Evolutionary conservation across 129 eudicot genomes (phyloP).

Genomic region (Scalesia atractyloides): DNA sequence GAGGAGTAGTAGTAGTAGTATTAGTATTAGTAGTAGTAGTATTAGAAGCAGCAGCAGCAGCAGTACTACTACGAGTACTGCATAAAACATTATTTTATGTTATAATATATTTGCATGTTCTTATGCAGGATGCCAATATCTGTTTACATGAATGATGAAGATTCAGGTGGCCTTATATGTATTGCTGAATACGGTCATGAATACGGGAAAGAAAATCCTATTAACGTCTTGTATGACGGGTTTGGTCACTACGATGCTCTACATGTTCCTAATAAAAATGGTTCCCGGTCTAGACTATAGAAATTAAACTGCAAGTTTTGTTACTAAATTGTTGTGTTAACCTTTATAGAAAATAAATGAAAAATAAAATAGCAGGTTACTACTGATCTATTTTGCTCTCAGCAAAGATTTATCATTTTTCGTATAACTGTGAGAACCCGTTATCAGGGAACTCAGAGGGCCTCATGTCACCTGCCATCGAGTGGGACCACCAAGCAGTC

Average conservation of each 20-base stretch:
- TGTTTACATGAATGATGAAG: constrained; percentile 79
- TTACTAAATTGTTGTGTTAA: constrained; percentile 11
- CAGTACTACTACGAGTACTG: neutral
- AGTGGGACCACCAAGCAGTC: too few species aligned
- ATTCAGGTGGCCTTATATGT: constrained; percentile 79
- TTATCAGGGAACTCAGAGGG: too few species aligned
- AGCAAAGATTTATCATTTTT: too few species aligned
- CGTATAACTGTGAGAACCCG: too few species aligned
- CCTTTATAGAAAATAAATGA: constrained; percentile 18
- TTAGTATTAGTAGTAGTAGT: too few species aligned
- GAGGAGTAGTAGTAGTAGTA: too few species aligned
- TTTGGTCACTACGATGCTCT: constrained; percentile 95
- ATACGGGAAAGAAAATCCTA: constrained; percentile 76
- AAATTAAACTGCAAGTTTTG: neutral
- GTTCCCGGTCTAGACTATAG: constrained; percentile 63
- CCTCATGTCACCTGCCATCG: too few species aligned
- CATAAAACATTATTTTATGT: neutral
- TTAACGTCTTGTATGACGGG: constrained; percentile 78
- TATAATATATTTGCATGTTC: neutral
- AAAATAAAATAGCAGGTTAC: constrained; percentile 4
- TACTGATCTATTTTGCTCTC: too few species aligned
- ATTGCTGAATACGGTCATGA: constrained; percentile 97
- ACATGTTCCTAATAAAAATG: constrained; percentile 53
- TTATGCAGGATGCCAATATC: constrained; percentile 89
- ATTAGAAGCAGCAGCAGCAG: too few species aligned